Percentiles rank a stretch among this genome's conserved stretches.
These are phyloP conservation scores for Vigna reflexopilosa DNA, from an alignment of 306 rosid genomes.

Conservation along the genomic window DNA sequence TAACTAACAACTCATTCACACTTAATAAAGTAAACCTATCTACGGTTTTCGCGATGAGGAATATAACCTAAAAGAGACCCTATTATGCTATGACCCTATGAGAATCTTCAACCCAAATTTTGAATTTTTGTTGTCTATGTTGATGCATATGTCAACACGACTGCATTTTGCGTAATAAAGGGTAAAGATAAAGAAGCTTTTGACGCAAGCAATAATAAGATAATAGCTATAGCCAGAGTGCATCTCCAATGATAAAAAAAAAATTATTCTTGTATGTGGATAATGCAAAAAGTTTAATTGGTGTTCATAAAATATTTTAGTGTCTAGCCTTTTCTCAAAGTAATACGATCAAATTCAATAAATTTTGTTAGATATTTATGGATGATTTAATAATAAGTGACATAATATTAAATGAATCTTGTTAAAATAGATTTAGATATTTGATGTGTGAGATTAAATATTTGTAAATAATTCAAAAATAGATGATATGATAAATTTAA, in stretches of 20 bases:
- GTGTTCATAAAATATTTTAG: too few relatives aligned
- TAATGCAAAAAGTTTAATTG: background rate
- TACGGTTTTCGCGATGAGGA: background rate
- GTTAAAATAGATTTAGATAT: too few relatives aligned
- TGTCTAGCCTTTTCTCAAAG: background rate
- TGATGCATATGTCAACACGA: background rate
- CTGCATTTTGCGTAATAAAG: background rate
- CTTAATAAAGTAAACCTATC: background rate
- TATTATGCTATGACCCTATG: background rate
- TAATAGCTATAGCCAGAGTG: background rate
- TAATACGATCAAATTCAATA: too few relatives aligned
- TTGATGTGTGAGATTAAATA: too few relatives aligned
- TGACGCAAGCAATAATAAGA: background rate
- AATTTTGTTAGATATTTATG: too few relatives aligned
- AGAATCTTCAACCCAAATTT: background rate
- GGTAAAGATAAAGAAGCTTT: slow-evolving; percentile 5
- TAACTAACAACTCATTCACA: slow-evolving; percentile 24
- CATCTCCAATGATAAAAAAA: background rate
- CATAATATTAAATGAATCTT: too few relatives aligned
- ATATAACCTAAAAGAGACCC: slow-evolving; percentile 21
- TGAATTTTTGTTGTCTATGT: background rate
- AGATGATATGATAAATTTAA: too few relatives aligned
- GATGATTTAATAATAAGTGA: too few relatives aligned
- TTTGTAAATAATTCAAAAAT: too few relatives aligned
- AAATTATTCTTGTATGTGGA: background rate